A percentile compares a stretch with the other conserved stretches of the same genome.
These are phyloP conservation scores for Chlorella sp. DNA, from an alignment of 139 green algal genomes.

Conservation along the genomic window DNA sequence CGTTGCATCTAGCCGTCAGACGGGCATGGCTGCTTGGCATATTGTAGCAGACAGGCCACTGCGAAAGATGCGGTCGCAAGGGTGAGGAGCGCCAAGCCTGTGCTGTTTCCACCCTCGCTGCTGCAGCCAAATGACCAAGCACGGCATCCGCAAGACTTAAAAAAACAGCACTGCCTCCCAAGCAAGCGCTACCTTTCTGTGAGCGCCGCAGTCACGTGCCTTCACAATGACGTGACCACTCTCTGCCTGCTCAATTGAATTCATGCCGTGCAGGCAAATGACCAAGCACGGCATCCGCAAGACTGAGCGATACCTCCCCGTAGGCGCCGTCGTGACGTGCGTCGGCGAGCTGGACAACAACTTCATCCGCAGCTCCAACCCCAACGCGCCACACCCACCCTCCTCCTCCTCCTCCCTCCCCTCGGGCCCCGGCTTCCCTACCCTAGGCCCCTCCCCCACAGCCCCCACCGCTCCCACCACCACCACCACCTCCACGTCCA, in stretches of 20 bases:
- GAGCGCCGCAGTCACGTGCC: slow-evolving; percentile 36
- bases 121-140: slow-evolving; percentile 36
- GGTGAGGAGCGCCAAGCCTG: too few relatives aligned
- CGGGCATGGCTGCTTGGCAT: too few relatives aligned
- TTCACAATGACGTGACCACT: too few relatives aligned
- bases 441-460: neutral
- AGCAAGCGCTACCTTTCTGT: slow-evolving; percentile 41
- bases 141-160: slow-evolving; percentile 33
- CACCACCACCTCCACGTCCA: neutral
- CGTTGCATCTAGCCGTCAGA: too few relatives aligned
- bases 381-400: neutral
- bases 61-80: too few relatives aligned
- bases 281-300: slow-evolving; percentile 32
- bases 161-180: too few relatives aligned
- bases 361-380: neutral
- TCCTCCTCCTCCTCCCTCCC: neutral
- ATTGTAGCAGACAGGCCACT: neutral
- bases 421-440: neutral
- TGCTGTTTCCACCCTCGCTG: too few relatives aligned
- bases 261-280: slow-evolving; percentile 39
- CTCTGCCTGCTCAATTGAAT: too few relatives aligned
- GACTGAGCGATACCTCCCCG: slow-evolving; percentile 39
- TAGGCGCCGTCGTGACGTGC: slow-evolving; percentile 36
- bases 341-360: slow-evolving; percentile 36
- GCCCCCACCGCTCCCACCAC: neutral